Evolutionary conservation across 23 red algal genomes (phyloP).

Genomic region (Rhodosorus marinus): DNA sequence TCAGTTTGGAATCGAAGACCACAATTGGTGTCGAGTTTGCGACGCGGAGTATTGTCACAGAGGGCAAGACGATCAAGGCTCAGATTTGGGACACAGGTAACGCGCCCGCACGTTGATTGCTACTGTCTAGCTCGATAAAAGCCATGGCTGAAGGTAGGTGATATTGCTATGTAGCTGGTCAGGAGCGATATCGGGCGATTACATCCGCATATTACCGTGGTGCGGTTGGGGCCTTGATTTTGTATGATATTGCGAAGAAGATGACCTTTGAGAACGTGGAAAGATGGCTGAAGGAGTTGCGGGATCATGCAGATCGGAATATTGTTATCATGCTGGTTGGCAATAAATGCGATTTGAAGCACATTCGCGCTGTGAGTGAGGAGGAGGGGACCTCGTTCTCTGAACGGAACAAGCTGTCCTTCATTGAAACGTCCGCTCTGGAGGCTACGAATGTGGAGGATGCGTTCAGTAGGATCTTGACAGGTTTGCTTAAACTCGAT

Average conservation of each 20-base stretch:
- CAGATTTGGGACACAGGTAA: constrained; percentile 43
- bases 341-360: constrained; percentile 32
- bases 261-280: constrained; percentile 18
- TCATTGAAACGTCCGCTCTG: constrained; percentile 26
- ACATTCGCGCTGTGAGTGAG: constrained; percentile 14
- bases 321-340: constrained; percentile 32
- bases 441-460: constrained; percentile 24
- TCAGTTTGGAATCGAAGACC: constrained; percentile 24
- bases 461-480: too few relatives aligned
- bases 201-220: constrained; percentile 29
- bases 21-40: constrained; percentile 36
- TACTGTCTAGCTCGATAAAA: too few relatives aligned
- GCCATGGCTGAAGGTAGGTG: too few relatives aligned
- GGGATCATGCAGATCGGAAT: constrained; percentile 25
- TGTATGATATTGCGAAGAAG: constrained; percentile 27
- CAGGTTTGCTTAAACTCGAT: too few relatives aligned
- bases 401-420: constrained; percentile 8
- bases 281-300: constrained; percentile 24
- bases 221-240: constrained; percentile 18
- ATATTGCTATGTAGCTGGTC: too few relatives aligned
- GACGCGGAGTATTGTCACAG: constrained; percentile 11
- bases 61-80: constrained; percentile 28
- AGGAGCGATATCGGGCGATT: constrained; percentile 28
- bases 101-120: too few relatives aligned
- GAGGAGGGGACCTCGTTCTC: constrained; percentile 19